Evolutionary conservation across 1,284 basidiomycete species (phyloP), one percentile per base, ranked within the genome.

Genomic region (Pseudozyma pruni): DNA sequence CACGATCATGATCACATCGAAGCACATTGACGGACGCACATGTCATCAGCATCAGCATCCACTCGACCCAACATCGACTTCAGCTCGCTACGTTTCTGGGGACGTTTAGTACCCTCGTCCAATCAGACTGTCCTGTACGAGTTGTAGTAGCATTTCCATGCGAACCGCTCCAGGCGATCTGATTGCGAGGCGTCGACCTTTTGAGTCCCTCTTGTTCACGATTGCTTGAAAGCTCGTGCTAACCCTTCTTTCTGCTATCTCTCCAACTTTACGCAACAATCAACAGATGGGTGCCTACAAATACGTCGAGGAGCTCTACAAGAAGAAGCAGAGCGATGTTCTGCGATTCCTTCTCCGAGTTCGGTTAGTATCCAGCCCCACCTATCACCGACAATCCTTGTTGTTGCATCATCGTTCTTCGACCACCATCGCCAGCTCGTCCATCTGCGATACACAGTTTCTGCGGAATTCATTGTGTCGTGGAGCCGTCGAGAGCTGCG

Each of bases 341-440:
- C 89, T 98, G 84, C 93, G 94, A 79, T 99, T 99, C 88, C 89
- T 98, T 80, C 91, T 97, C 83, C 94, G 95, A 83, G 95, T 98
- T 78, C 89, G 93, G 91, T 92, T 83, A 67, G 89, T 75, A 66
- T 61, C 37, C 43, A 34, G n/a, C n/a, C n/a, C n/a, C n/a, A n/a
- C 16, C 19, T 16, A 31, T 17, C 8, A 4, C 8, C 38, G 14
- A 39, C 37, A 40, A 49, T 23, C 34, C 27, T 27, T 10, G 31
- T 20, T 23, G 33, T 27, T 31, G 17, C 19, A 17, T 7, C 5
- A 23, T 19, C 4, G 14, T 20, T 20, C 10, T 32, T 38, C 41
- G 17, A 44, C 34, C n/a, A n/a, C n/a, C 50, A 14, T 32, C 42
- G 34, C 25, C 16, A 37, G 22, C 27, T 6, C n/a, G n/a, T n/a